Evolutionary conservation across 1,139 yeast genomes (phyloP).

Genomic region (Kodamaea suecica): DNA sequence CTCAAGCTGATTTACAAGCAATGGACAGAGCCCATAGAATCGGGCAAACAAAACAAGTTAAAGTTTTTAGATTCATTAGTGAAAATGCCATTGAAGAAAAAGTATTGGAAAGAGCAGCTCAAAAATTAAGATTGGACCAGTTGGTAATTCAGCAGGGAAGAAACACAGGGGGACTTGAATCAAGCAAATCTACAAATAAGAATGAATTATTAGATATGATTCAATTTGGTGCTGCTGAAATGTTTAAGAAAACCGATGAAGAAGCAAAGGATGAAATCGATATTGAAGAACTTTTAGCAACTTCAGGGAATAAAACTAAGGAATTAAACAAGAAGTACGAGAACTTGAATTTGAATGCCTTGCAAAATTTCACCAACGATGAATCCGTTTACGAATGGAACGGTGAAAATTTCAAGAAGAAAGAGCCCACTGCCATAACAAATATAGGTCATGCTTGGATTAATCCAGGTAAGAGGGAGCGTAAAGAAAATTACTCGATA

Average conservation of each 20-base stretch:
- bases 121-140: constrained; percentile 73
- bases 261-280: constrained; percentile 50
- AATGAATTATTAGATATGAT: constrained; percentile 77
- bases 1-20: constrained; percentile 84
- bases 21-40: constrained; percentile 89
- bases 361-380: constrained; percentile 65
- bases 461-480: constrained; percentile 73
- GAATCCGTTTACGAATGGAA: constrained; percentile 83
- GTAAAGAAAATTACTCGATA: constrained; percentile 74
- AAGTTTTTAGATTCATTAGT: constrained; percentile 71
- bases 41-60: constrained; percentile 80
- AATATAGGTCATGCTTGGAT: constrained; percentile 58
- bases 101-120: constrained; percentile 76
- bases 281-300: constrained; percentile 56
- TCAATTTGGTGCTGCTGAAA: constrained; percentile 72
- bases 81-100: constrained; percentile 82
- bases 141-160: constrained; percentile 80
- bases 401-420: constrained; percentile 76
- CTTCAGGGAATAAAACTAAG: constrained; percentile 61
- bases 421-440: constrained; percentile 41
- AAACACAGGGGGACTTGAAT: constrained; percentile 36
- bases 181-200: constrained; percentile 50
- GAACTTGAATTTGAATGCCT: constrained; percentile 67
- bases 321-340: constrained; percentile 63
- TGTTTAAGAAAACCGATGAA: constrained; percentile 38